Base-by-base conservation (phyloP, 306 rosid genomes). In the Myrica gale region DNA sequence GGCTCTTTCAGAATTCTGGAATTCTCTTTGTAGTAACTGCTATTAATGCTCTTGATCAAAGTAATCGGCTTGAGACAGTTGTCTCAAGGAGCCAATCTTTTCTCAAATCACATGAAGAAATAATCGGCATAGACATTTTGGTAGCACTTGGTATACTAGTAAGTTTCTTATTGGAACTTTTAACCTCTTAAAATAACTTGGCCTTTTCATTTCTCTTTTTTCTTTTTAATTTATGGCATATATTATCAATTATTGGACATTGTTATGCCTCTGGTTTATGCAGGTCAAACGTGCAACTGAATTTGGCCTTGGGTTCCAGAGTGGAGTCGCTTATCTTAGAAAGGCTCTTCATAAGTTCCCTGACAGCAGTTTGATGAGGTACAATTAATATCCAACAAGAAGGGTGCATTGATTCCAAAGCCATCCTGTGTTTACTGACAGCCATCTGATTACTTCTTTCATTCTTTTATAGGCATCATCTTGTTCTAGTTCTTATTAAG, bases 331-430 rank as follows among this genome's bases (percentile, higher is more conserved):
- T 74, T 85, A 91, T 84, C 91, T 91, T 78, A 89, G 87, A 81
- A 94, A 89, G 79, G 86, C 86, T 76, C 83, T 94, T 74, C 98
- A 94, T 88, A 85, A 89, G 92, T 89, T 86, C 84, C 98, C 98
- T 58, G 86, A 83, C 84, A 84, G 87, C 72, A 81, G 75, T 80
- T 86, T 85, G 87, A 81, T 90, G 80, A 91, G 98, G 98, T 93
- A 90, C 41, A 50, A 67, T 32, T 74, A 72, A 43, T 68, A 3
- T 76, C 0, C 48, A 41, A 51, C 54, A 48, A 55, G 73, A 74
- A 50, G 45, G 5, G 37, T 23, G 65, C n/a, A 15, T 57, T 46
- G n/a, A 12, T 65, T 74, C 50, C 10, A 15, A 16, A 19, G 9
- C 9, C 45, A 13, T 57, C 21, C 54, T 56, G 77, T 0, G 42